phyloP scores from a whole-genome alignment of 2,329 filamentous ascomycete genomes.

The Lomentospora prolificans region DNA sequence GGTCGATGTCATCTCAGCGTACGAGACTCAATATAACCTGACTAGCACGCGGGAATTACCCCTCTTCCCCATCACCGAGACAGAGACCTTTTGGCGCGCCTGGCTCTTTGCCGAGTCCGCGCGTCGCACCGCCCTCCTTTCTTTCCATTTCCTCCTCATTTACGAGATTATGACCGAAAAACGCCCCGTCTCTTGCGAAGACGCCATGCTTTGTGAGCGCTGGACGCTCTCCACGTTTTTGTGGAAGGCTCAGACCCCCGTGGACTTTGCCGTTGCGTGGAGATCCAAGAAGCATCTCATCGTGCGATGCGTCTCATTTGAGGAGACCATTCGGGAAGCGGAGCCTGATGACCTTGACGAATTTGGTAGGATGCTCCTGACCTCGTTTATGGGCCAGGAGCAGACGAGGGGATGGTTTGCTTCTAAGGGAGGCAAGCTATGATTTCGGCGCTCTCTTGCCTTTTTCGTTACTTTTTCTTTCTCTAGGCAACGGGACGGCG shows the following conservation, averaged over 20 bases:
- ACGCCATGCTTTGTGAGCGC: constrained; percentile 22
- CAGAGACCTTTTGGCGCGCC: constrained; percentile 35
- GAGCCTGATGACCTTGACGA: constrained; percentile 31
- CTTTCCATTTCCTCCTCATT: constrained; percentile 37
- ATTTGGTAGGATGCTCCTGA: constrained; percentile 26
- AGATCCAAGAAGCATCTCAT: constrained; percentile 24
- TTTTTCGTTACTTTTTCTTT: background rate
- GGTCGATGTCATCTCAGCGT: background rate
- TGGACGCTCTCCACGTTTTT: constrained; percentile 29
- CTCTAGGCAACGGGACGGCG: too few relatives aligned
- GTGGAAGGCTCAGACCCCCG: constrained; percentile 24
- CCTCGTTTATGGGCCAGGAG: constrained; percentile 8
- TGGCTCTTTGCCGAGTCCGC: constrained; percentile 46
- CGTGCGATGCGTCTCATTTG: constrained; percentile 20
- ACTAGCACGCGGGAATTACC: background rate
- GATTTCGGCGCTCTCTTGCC: background rate
- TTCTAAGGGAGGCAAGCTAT: constrained; percentile 2
- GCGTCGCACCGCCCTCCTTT: constrained; percentile 34
- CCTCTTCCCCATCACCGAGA: constrained; percentile 27
- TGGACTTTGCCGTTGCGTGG: constrained; percentile 27
- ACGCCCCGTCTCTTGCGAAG: constrained; percentile 18
- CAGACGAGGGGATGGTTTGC: constrained; percentile 11
- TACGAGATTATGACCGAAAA: constrained; percentile 26
- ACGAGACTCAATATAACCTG: background rate
- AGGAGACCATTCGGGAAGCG: constrained; percentile 21